Base-by-base conservation (phyloP, 352 stramenopile genomes). In the Peronosclerospora sorghi region DNA sequence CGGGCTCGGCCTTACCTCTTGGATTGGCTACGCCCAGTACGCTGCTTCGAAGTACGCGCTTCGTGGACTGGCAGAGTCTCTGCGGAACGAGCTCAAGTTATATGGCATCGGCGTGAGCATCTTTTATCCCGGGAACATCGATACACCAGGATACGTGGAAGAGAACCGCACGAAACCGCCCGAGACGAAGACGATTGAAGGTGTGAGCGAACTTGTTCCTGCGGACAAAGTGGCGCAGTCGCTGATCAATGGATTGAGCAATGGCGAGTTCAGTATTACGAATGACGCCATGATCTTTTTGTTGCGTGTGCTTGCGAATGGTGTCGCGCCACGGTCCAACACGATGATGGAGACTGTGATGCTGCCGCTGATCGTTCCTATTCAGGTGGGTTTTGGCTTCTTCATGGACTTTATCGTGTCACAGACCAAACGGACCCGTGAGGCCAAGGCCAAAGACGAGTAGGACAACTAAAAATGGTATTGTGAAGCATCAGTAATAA, bases 51-150 rank as follows among this genome's bases (percentile, higher is more conserved):
- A 94, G 67, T 94, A 85, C 46, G 81, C 81, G 0, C 62, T 87
- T 12, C 78, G 81, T 45, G 81, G 78, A 8, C 62, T 91, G 30
- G 73, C 74, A 7, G 81, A 94, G 44, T 69, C 74, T 37, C 50
- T 86, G 38, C 73, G 76, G 41, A 88, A 86, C 41, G 80, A 93
- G 53, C 60, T 93, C 20, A 59, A 72, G 52, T 54, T 81, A 2
- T 86, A 77, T 50, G 62, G 65, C 36, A 86, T 93, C 32, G 44
- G 51, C 26, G 74, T 84, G 46, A 80, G 68, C 35, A 74, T 87
- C 45, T 89, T 68, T 47, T 91, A 86, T 56, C 81, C 81, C 0
- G 76, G 75, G 35, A 87, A 84, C 59, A 90, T 94, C 46, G 81
- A 90, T 63, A 77, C 75, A 23, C 76, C 76, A 10, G 76, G 76